phyloP scores from a whole-genome alignment of 768 basidiomycete genomes.

The Tulasnella sp. region DNA sequence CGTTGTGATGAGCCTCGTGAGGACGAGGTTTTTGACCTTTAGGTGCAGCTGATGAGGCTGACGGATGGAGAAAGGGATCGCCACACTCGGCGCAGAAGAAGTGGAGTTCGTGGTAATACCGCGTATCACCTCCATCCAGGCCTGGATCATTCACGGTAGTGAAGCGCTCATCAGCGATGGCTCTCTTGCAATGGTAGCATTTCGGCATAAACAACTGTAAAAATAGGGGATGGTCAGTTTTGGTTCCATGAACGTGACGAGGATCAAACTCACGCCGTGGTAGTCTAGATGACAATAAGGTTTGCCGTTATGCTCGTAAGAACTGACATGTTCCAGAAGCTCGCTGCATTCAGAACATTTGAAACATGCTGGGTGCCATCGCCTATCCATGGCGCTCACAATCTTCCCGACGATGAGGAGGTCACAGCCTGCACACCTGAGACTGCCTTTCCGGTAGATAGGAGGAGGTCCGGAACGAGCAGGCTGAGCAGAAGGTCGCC shows the following conservation, averaged over 20 bases:
- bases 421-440: constrained; percentile 69
- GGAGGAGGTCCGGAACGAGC: neutral
- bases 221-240: neutral
- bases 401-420: constrained; percentile 80
- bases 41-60: constrained; percentile 39
- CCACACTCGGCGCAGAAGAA: constrained; percentile 99
- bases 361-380: constrained; percentile 97
- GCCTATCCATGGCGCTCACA: constrained; percentile 78
- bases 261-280: constrained; percentile 70
- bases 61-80: constrained; percentile 85
- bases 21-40: constrained; percentile 33
- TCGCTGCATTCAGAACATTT: constrained; percentile 66
- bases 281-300: constrained; percentile 95
- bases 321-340: constrained; percentile 87
- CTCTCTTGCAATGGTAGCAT: constrained; percentile 91
- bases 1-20: constrained; percentile 42
- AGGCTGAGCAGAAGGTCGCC: neutral
- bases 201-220: constrained; percentile 80
- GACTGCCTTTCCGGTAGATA: constrained; percentile 9
- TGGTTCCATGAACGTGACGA: neutral
- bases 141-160: constrained; percentile 88
- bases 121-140: constrained; percentile 51
- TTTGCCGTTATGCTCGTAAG: constrained; percentile 80
- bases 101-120: constrained; percentile 93
- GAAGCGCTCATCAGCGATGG: constrained; percentile 94